phyloP scores from a whole-genome alignment of 305 asterid genomes.

The Fraxinus floribunda region DNA sequence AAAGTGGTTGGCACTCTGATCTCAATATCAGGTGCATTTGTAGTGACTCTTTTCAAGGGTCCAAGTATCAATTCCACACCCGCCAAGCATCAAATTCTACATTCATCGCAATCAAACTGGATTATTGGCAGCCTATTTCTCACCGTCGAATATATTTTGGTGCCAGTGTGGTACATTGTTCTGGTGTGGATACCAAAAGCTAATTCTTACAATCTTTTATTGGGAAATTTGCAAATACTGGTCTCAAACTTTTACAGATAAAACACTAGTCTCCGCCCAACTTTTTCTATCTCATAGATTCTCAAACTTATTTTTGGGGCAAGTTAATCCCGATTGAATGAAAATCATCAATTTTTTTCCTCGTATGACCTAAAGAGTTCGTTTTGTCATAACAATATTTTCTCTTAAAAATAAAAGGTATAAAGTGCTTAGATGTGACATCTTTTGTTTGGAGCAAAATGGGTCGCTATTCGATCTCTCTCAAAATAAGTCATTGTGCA shows the following conservation, averaged over 20 bases:
- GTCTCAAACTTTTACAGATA: neutral
- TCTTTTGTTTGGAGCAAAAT: neutral
- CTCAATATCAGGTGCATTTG: slow-evolving; percentile 73
- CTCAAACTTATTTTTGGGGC: neutral
- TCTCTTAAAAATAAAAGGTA: neutral
- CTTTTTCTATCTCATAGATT: neutral
- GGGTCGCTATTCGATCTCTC: neutral
- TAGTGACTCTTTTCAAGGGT: slow-evolving; percentile 80
- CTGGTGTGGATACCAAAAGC: slow-evolving; percentile 38
- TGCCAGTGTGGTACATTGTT: slow-evolving; percentile 91
- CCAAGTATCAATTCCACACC: slow-evolving; percentile 43
- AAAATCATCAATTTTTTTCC: neutral
- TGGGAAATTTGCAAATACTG: neutral
- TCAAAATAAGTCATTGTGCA: neutral
- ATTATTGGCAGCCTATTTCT: slow-evolving; percentile 74
- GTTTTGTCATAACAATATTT: no score
- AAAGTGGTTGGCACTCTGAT: slow-evolving; percentile 70
- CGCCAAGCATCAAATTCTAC: slow-evolving; percentile 24
- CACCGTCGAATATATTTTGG: slow-evolving; percentile 62
- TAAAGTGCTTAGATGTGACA: neutral
- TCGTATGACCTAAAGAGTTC: neutral
- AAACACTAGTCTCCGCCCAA: neutral
- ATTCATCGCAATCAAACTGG: slow-evolving; percentile 60
- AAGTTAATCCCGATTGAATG: neutral
- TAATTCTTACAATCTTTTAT: neutral